A percentile compares a stretch with the other conserved stretches of the same genome.
Conservation (phyloP, 2,329 filamentous ascomycete genomes). For the Lojkania enalia region DNA sequence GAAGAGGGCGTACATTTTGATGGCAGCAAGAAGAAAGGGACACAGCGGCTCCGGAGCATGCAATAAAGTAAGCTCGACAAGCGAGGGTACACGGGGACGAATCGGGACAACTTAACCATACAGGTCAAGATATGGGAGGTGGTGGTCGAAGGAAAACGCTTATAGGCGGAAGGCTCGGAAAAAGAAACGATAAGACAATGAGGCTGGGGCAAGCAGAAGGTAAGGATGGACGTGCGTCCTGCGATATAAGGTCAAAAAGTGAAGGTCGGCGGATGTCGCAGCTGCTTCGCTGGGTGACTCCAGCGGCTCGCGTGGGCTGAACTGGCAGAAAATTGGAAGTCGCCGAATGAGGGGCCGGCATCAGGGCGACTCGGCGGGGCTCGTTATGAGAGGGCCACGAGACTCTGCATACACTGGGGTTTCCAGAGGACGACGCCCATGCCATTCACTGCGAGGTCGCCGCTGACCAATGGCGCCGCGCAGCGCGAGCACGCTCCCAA, state of each 20-base stretch:
- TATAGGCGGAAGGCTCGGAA: constrained; percentile 28
- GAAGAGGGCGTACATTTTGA: constrained; percentile 44
- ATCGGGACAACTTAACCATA: constrained; percentile 37
- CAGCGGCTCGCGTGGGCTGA: constrained; percentile 33
- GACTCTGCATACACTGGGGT: constrained; percentile 37
- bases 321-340: constrained; percentile 27
- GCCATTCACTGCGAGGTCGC: constrained; percentile 27
- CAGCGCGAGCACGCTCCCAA: constrained; percentile 15
- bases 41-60: constrained; percentile 22
- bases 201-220: constrained; percentile 10
- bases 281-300: constrained; percentile 24
- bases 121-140: constrained; percentile 30
- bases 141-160: constrained; percentile 31
- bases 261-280: constrained; percentile 25
- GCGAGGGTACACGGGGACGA: constrained; percentile 31
- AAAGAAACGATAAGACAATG: constrained; percentile 25
- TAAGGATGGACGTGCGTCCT: constrained; percentile 33
- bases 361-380: constrained; percentile 23
- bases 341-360: constrained; percentile 33
- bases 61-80: constrained; percentile 31
- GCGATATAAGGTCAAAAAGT: constrained; percentile 32
- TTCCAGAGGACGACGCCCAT: constrained; percentile 28
- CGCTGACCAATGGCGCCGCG: constrained; percentile 19
- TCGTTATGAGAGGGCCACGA: constrained; percentile 40
- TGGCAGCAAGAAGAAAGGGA: constrained; percentile 27